Base-by-base conservation (phyloP, 768 basidiomycete species). In the Thelephora ganbajun region DNA sequence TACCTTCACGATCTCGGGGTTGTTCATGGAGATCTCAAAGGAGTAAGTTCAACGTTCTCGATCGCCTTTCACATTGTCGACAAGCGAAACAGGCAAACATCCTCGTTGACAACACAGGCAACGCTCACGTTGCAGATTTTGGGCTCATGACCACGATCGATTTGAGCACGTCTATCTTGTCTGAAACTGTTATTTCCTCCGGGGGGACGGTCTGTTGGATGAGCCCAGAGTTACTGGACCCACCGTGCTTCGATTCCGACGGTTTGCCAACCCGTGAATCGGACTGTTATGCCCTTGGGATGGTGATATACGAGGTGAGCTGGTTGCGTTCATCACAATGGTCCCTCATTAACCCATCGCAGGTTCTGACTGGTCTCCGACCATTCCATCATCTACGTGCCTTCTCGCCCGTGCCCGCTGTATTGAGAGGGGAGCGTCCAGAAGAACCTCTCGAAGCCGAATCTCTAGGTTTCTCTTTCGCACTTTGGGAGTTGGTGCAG, bases 121-220 rank as follows among this genome's bases (percentile, higher is more conserved):
- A 34, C 30, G 51, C 56, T 6, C 52, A 49, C 23, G 48, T 61
- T 0, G 46, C 53, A 9, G 59, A 61, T 45, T 61, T 61, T 36
- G 59, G 59, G 0, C 44, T 61, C 16, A 55, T 55, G 7, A 39
- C 35, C 23, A 33, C 52, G 12, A 14, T 52, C 33, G 43, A 26
- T 3, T 50, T 48, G 26, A 54, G 51, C 14, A 54, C 54, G 9
- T 6, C 35, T 16, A 55, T 46, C 36, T 39, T 47, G 12, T 20
- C 26, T 20, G 22, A 33, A 3, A 11, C 20, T 2, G 26, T 18
- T 9, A 22, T 35, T 33, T 33, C 36, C 9, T 18, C 23, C 12
- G 14, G 16, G 19, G 55, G 55, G 3, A 51, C 57, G 11, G 26
- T 49, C 4, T 53, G 53, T 1, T 56, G 51, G 42, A 54, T 41